Evolutionary conservation across 2,329 filamentous ascomycete genomes (phyloP).

Genomic region (Nannizzia gypsea): DNA sequence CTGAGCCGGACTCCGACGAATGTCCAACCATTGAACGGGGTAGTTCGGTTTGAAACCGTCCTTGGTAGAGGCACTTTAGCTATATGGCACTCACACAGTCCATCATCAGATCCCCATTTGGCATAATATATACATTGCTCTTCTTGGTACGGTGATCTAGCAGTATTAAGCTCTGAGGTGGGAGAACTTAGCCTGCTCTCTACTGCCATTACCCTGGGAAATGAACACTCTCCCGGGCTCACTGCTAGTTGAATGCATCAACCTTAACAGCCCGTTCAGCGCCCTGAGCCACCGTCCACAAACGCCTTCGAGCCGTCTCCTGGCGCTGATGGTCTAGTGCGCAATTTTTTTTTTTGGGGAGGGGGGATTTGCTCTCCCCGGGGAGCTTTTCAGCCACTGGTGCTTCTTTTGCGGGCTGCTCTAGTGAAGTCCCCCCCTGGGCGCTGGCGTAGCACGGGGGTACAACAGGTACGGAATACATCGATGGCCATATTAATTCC

Average conservation of each 20-base stretch:
- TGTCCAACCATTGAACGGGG: background rate
- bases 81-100: too few relatives aligned
- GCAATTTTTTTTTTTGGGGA: background rate
- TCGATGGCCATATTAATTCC: background rate
- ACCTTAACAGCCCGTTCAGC: background rate
- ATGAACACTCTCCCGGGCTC: background rate
- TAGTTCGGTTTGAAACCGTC: background rate
- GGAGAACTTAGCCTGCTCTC: background rate
- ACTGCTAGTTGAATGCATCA: background rate
- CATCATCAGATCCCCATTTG: too few relatives aligned
- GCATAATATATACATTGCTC: background rate
- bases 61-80: background rate
- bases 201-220: background rate
- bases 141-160: background rate
- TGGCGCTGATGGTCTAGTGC: background rate
- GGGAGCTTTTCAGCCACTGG: background rate
- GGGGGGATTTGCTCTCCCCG: background rate
- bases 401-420: background rate
- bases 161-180: background rate
- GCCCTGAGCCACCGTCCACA: background rate
- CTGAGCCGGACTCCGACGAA: background rate
- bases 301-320: background rate
- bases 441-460: background rate
- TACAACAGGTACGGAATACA: background rate
- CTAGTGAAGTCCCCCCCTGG: background rate